Conservation (phyloP, 805 yeast species). For the Suhomyces kilbournensis region DNA sequence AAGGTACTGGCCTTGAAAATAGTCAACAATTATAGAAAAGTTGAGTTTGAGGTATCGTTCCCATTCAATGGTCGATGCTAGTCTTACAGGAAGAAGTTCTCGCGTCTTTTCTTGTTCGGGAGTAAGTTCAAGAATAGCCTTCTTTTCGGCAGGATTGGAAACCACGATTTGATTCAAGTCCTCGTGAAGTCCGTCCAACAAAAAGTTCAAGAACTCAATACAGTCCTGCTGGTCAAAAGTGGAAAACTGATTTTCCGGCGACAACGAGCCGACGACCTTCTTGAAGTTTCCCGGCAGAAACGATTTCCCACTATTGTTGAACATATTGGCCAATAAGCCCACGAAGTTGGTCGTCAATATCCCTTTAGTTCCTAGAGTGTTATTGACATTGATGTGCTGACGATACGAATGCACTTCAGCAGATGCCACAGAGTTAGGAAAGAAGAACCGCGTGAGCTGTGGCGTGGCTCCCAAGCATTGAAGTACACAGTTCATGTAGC, state of each 20-base stretch:
- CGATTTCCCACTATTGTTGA: slow-evolving; percentile 42
- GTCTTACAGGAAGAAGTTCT: slow-evolving; percentile 69
- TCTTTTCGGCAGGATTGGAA: slow-evolving; percentile 28
- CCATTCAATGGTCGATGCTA: slow-evolving; percentile 91
- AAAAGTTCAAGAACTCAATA: slow-evolving; percentile 72
- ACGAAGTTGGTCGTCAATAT: slow-evolving; percentile 69
- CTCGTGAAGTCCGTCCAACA: slow-evolving; percentile 77
- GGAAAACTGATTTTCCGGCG: slow-evolving; percentile 55
- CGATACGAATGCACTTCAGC: slow-evolving; percentile 47
- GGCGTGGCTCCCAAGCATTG: slow-evolving; percentile 81
- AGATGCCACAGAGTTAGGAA: slow-evolving; percentile 23
- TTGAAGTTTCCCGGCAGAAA: slow-evolving; percentile 67
- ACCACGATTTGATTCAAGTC: slow-evolving; percentile 68
- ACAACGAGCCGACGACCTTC: slow-evolving; percentile 61
- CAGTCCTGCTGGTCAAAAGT: slow-evolving; percentile 81
- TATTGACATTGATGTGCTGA: slow-evolving; percentile 66
- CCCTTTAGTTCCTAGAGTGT: slow-evolving; percentile 79
- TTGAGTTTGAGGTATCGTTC: slow-evolving; percentile 78
- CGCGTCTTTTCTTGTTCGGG: slow-evolving; percentile 67
- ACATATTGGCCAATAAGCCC: slow-evolving; percentile 53
- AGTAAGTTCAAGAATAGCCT: slow-evolving; percentile 44
- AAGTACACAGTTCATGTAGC: slow-evolving; percentile 88
- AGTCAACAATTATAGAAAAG: slow-evolving; percentile 74
- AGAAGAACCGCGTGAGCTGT: slow-evolving; percentile 60
- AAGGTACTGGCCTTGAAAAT: slow-evolving; percentile 85